These are phyloP conservation scores for Plasmopara viticola DNA, from an alignment of 352 stramenopile species.

Conservation along the genomic window DNA sequence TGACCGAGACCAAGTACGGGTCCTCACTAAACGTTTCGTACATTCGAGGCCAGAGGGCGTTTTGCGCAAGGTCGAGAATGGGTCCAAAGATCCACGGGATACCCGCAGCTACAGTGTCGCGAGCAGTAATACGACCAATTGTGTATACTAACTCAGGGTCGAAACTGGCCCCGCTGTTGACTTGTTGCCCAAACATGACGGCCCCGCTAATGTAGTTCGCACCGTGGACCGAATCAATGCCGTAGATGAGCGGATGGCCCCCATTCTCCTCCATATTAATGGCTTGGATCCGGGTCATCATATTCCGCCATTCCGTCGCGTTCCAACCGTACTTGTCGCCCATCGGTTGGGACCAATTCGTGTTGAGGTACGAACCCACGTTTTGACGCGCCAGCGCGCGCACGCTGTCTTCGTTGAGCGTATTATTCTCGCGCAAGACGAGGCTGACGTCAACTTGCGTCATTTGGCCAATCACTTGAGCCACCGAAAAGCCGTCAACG, in stretches of 20 bases:
- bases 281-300: slow-evolving; percentile 61
- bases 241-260: slow-evolving; percentile 68
- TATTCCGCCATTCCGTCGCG: slow-evolving; percentile 48
- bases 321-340: slow-evolving; percentile 47
- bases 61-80: slow-evolving; percentile 71
- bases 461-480: slow-evolving; percentile 57
- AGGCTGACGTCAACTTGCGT: too few species aligned
- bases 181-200: slow-evolving; percentile 80
- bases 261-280: slow-evolving; percentile 61
- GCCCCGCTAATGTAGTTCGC: slow-evolving; percentile 78
- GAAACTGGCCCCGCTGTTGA: slow-evolving; percentile 85
- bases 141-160: slow-evolving; percentile 61
- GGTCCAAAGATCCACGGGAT: slow-evolving; percentile 87
- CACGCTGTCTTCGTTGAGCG: too few species aligned
- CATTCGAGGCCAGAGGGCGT: slow-evolving; percentile 80
- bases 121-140: slow-evolving; percentile 58
- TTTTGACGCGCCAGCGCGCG: too few species aligned
- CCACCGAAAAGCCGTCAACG: slow-evolving; percentile 16
- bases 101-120: slow-evolving; percentile 76
- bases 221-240: slow-evolving; percentile 85
- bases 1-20: slow-evolving; percentile 25
- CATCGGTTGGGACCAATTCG: too few species aligned
- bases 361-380: too few species aligned
- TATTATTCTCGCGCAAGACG: too few species aligned
- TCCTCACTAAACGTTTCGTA: slow-evolving; percentile 93